These are phyloP conservation scores for Piromyces sp. DNA, from an alignment of 192 early-diverging fungal species.

Conservation along the genomic window DNA sequence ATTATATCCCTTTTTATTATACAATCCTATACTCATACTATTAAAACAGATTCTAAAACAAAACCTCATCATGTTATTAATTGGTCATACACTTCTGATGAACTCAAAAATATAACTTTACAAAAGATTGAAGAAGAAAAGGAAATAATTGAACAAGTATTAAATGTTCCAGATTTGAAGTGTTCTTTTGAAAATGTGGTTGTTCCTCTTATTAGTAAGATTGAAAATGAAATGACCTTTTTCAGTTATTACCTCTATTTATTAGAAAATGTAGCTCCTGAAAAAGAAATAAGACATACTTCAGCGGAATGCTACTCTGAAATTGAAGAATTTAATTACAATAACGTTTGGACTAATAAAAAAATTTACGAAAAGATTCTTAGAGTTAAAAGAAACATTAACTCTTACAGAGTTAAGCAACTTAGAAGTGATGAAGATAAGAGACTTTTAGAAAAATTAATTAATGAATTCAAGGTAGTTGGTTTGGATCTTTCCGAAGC, in stretches of 20 bases:
- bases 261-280: neutral
- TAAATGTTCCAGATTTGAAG: neutral
- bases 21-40: too few species aligned
- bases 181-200: neutral
- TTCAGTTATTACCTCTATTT: neutral
- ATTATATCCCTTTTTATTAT: too few species aligned
- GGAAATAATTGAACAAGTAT: neutral
- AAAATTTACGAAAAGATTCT: neutral
- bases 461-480: conserved; percentile 42
- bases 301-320: neutral
- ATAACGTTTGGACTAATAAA: neutral
- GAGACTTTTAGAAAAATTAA: conserved; percentile 48
- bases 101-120: neutral
- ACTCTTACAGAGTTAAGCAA: neutral
- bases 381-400: neutral
- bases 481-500: conserved; percentile 47
- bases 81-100: neutral
- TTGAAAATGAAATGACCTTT: neutral
- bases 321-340: neutral
- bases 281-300: neutral
- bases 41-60: neutral
- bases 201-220: neutral
- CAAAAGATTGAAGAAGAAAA: neutral
- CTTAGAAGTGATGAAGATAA: conserved; percentile 23
- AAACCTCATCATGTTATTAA: neutral